These are phyloP conservation scores for Penicillium nucicola DNA, from an alignment of 495 filamentous ascomycete species.

Conservation along the genomic window DNA sequence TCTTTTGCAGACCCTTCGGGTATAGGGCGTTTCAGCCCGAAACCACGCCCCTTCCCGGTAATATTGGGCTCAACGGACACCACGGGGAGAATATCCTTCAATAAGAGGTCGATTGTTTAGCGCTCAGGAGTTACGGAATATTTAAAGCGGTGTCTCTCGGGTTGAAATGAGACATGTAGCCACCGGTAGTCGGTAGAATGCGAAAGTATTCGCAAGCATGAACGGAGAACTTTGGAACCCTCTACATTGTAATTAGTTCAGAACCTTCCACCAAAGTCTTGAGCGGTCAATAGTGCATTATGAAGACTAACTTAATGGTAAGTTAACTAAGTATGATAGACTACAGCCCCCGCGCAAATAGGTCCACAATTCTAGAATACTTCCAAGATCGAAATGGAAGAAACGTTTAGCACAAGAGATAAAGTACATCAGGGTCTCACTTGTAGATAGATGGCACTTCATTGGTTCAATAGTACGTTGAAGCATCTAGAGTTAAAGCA, in stretches of 20 bases:
- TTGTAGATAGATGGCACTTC: constrained; percentile 11
- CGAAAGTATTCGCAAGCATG: neutral
- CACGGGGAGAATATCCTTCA: constrained; percentile 13
- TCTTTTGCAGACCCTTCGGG: constrained; percentile 12
- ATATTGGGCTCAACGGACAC: constrained; percentile 5
- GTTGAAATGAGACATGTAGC: neutral
- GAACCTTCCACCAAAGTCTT: neutral
- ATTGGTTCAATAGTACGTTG: constrained; percentile 17
- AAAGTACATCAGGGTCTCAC: neutral
- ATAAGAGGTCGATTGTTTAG: constrained; percentile 6
- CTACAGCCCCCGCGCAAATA: too few relatives aligned
- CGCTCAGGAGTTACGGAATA: neutral
- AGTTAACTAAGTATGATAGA: too few relatives aligned
- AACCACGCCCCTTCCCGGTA: constrained; percentile 8
- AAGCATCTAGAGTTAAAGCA: constrained; percentile 9
- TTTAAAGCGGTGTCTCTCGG: neutral
- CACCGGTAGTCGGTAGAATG: too few relatives aligned
- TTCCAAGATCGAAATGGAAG: neutral
- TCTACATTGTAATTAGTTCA: neutral
- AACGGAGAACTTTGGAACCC: neutral
- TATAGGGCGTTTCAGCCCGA: constrained; percentile 21
- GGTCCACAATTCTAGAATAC: neutral
- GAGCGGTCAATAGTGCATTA: too few relatives aligned
- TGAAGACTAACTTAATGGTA: too few relatives aligned
- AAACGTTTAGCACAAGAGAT: constrained; percentile 5